Evolutionary conservation across 148 eudicot genomes (phyloP).

Genomic region (Hydrangea macrophylla): DNA sequence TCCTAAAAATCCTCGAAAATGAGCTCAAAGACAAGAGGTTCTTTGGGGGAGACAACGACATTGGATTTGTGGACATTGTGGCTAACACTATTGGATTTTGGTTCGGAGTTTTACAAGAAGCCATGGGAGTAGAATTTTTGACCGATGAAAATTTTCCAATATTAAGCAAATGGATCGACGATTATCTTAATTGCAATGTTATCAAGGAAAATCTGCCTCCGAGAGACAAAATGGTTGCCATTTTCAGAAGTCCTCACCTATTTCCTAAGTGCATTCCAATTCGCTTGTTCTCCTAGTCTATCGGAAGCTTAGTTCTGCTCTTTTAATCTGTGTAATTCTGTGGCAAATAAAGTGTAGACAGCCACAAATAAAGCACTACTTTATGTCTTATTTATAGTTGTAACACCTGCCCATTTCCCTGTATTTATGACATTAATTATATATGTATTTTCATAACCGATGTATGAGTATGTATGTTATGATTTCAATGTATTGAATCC

Average conservation of each 20-base stretch:
- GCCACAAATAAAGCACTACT: too few species aligned
- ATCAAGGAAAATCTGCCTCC: conserved; percentile 36
- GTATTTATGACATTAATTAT: too few species aligned
- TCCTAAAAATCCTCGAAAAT: conserved; percentile 31
- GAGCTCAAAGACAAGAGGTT: conserved; percentile 43
- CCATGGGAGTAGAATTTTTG: conserved; percentile 23
- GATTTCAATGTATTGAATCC: too few species aligned
- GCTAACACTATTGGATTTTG: conserved; percentile 36
- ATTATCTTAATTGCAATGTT: conserved; percentile 15
- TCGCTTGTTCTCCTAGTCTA: too few species aligned
- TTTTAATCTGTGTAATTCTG: too few species aligned
- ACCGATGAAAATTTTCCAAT: conserved; percentile 34
- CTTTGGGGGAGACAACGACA: conserved; percentile 41
- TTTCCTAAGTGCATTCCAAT: too few species aligned
- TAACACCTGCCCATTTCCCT: too few species aligned
- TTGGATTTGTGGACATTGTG: conserved; percentile 42
- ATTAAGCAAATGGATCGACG: conserved; percentile 33
- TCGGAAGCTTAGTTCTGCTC: too few species aligned
- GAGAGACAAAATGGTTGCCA: conserved; percentile 18
- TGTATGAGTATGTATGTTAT: too few species aligned
- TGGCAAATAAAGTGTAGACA: too few species aligned
- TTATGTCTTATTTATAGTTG: too few species aligned
- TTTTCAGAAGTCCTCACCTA: not conserved
- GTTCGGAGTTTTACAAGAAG: conserved; percentile 29
- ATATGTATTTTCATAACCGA: too few species aligned